Base-by-base conservation (phyloP, 106 monocot species). In the Dendrobium chrysotoxum region DNA sequence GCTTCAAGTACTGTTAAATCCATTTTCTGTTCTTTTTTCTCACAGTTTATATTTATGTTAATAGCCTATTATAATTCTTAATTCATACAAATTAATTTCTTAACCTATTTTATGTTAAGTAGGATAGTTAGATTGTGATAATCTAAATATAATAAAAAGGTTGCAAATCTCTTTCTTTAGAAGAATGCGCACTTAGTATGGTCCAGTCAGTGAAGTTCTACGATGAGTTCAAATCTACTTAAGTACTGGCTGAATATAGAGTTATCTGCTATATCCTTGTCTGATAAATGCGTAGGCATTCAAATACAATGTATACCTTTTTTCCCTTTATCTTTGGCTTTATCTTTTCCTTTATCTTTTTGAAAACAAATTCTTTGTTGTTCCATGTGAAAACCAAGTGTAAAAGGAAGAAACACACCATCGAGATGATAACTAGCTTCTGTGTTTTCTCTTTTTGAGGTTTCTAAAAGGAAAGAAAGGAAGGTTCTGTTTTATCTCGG, bases 401-500 rank as follows among this genome's bases (percentile, higher is more conserved):
- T 41, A 10, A 20, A 74, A 18, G 73, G 73, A 20, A 74, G 38
- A 4, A 7, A 20, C 18, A n/a, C 17, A 61, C 23, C 4, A 61
- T 4, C 31, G 7, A 10, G 61, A 23, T 61, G 35, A 70, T 35
- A 26, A 65, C 4, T 26, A 26, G 35, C 28, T n/a, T 70, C n/a
- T 35, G 28, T 5, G 35, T 28, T 28, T 74, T 8, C 72, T 82
- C 81, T 39, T 58, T 70, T 40, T 82, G 80, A 28, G 41, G 40
- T 42, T 68, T 42, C 72, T 71, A 61, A 76, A 80, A 81, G 78
- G 77, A 83, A 15, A 35, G 70, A 71, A 84, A 77, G 70, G 70
- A 71, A 71, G 70, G 45, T 53, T 73, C 67, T 79, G 75, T 86
- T 78, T 75, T 81, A 83, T 83, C 40, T 77, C 35, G 77, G 76